A percentile compares a stretch with the other conserved stretches of the same genome.
phyloP scores from a whole-genome alignment of 2,329 filamentous ascomycete genomes.

The Sporothrix inflata region DNA sequence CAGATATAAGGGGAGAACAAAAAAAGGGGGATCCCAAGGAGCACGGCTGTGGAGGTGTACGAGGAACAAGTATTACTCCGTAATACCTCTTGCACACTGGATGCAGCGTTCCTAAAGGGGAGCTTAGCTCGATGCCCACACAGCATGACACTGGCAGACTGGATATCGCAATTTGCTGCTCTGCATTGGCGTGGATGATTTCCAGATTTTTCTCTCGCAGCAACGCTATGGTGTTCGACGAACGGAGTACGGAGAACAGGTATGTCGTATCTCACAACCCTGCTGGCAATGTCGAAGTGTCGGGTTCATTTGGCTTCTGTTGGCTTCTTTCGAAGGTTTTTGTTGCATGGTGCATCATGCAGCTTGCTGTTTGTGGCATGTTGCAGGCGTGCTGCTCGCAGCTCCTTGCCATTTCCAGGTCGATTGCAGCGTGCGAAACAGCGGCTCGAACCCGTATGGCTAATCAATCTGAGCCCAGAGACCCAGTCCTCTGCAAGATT shows the following conservation, averaged over 20 bases:
- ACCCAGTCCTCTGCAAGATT: not conserved
- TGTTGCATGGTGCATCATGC: not conserved
- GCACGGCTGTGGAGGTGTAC: too few species aligned
- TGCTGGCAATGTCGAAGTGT: not conserved
- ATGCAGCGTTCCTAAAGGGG: not conserved
- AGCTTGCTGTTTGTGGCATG: not conserved
- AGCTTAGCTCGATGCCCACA: not conserved
- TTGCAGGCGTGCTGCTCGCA: not conserved
- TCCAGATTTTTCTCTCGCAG: not conserved
- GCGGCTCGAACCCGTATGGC: not conserved
- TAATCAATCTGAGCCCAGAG: not conserved
- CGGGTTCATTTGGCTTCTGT: not conserved
- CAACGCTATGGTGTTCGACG: not conserved
- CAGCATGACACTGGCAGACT: not conserved
- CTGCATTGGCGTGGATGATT: not conserved
- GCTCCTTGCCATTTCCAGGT: conserved; percentile 4
- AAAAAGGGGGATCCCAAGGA: too few species aligned
- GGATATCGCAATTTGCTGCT: not conserved
- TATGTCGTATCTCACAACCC: not conserved
- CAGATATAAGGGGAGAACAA: too few species aligned
- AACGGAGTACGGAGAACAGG: too few species aligned
- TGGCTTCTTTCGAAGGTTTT: not conserved
- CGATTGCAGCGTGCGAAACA: not conserved
- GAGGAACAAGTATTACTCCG: too few species aligned
- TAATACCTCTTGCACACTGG: not conserved